Conservation (phyloP, 805 yeast species). For the Vanderwaltozyma polyspora region DNA sequence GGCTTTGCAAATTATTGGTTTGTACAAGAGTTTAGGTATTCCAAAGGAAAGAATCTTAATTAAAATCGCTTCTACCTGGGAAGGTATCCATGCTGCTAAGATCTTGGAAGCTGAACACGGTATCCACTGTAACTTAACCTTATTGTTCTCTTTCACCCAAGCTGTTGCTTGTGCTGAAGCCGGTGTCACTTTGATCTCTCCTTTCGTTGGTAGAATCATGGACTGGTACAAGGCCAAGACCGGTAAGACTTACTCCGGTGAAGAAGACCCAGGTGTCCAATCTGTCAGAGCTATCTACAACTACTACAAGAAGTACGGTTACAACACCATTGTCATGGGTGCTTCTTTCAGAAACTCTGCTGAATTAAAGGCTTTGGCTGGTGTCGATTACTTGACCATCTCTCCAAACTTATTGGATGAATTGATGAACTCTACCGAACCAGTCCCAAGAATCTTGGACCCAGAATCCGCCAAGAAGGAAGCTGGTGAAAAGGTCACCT, state of each 20-base stretch:
- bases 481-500: conserved; percentile 59
- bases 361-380: conserved; percentile 93
- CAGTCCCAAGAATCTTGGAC: conserved; percentile 74
- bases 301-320: conserved; percentile 95
- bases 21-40: conserved; percentile 80
- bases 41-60: conserved; percentile 82
- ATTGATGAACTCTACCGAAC: conserved; percentile 63
- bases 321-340: conserved; percentile 98
- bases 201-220: conserved; percentile 97
- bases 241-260: conserved; percentile 73
- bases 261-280: conserved; percentile 85
- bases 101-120: conserved; percentile 85
- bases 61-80: conserved; percentile 97
- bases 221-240: conserved; percentile 96
- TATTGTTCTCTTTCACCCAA: conserved; percentile 89
- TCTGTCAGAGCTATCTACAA: conserved; percentile 84
- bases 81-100: conserved; percentile 98
- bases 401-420: conserved; percentile 88
- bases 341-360: conserved; percentile 97
- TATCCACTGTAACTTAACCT: conserved; percentile 89
- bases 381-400: conserved; percentile 92
- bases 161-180: conserved; percentile 99
- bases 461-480: conserved; percentile 46
- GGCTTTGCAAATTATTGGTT: conserved; percentile 81
- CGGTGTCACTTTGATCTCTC: conserved; percentile 87